Evolutionary conservation across 106 monocot genomes (phyloP), one percentile per base, ranked within the genome.

Genomic region (Cymbidium sinense): DNA sequence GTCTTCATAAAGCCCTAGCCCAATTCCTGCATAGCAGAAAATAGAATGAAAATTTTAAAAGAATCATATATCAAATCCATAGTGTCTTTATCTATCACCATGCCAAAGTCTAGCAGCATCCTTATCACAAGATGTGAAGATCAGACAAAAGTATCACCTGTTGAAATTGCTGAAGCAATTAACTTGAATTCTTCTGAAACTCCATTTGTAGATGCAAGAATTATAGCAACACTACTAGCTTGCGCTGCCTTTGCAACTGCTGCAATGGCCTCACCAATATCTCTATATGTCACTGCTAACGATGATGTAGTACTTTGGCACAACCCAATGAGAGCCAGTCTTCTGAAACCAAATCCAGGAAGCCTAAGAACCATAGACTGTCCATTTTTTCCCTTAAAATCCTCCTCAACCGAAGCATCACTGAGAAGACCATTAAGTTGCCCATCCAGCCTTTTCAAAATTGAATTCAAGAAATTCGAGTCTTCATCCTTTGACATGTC

Each of bases 371-470:
- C 78, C 4, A 71, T 84, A 17, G 89, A 86, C 78, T 94, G 94
- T 15, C 91, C 91, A 27, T 88, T 51, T 77, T 88, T 91, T 76
- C 94, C 94, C 34, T 83, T 81, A 73, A 94, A 94, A 77, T 91
- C 94, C 64, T 94, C 94, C 81, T 94, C 94, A 19, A 71, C 10
- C 17, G 85, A 75, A 44, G 84, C 84, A 69, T 88, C 87, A 7
- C 80, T 74, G 31, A 94, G 58, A 21, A 91, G 85, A 70, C 94
- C 94, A 50, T 80, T 74, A 47, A 89, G 85, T 55, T 81, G 73
- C 2, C 82, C 89, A 79, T 94, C 91, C 29, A 94, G 34, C 31
- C 39, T 88, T 76, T 81, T 91, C 84, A 94, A 74, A 44, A 84
- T 76, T 19, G 88, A 29, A 50, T 91, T 94, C 54, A 84, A 76